phyloP scores from a whole-genome alignment of 2,329 filamentous ascomycete genomes.

The Fusarium hainanense region DNA sequence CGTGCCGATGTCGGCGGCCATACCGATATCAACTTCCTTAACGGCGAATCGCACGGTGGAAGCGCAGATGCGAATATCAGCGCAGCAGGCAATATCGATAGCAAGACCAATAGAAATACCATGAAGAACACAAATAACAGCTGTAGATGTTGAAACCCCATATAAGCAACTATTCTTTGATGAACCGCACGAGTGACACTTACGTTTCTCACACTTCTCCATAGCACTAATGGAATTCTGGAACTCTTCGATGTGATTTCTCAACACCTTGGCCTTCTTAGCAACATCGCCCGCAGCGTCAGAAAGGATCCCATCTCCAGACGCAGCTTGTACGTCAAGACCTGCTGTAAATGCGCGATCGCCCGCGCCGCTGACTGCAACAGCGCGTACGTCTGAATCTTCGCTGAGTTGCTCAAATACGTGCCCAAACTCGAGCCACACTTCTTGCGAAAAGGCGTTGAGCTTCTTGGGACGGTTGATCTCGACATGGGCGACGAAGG shows the following conservation, averaged over 20 bases:
- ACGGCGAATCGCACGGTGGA: slow-evolving; percentile 72
- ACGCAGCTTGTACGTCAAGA: slow-evolving; percentile 81
- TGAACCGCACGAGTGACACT: slow-evolving; percentile 46
- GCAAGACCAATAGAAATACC: slow-evolving; percentile 81
- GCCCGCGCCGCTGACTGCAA: slow-evolving; percentile 84
- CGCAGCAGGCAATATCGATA: slow-evolving; percentile 77
- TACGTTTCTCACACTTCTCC: slow-evolving; percentile 90
- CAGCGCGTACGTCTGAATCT: slow-evolving; percentile 77
- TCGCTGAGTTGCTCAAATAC: slow-evolving; percentile 79
- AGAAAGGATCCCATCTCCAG: slow-evolving; percentile 60
- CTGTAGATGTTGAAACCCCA: slow-evolving; percentile 52
- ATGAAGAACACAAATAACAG: slow-evolving; percentile 85
- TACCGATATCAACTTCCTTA: slow-evolving; percentile 85
- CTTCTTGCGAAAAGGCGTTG: slow-evolving; percentile 85
- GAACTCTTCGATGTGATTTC: slow-evolving; percentile 80
- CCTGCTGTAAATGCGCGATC: slow-evolving; percentile 87
- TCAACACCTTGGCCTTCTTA: slow-evolving; percentile 69
- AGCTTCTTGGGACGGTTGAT: slow-evolving; percentile 89
- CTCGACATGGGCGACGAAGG: slow-evolving; percentile 88
- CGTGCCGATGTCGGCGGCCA: slow-evolving; percentile 83
- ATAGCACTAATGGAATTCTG: slow-evolving; percentile 80
- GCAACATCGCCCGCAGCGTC: slow-evolving; percentile 65
- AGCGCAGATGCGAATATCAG: slow-evolving; percentile 76
- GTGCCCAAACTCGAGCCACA: slow-evolving; percentile 84
- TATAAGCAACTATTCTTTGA: slow-evolving; percentile 26